Evolutionary conservation across 1,284 basidiomycete species (phyloP).

Genomic region (Coniferiporia sulphurascens): DNA sequence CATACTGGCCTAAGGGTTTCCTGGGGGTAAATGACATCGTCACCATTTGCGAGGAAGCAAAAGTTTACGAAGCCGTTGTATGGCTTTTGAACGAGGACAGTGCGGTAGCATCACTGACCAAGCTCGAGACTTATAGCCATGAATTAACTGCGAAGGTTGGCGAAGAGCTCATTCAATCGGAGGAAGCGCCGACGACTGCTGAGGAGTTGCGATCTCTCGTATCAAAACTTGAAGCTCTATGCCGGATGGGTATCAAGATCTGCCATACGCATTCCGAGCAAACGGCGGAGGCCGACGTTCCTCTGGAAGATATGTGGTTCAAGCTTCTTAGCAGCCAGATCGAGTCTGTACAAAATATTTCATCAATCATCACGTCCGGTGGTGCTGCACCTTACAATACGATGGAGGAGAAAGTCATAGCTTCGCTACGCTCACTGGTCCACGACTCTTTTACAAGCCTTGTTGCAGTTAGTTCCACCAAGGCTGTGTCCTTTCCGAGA

Average conservation of each 20-base stretch:
- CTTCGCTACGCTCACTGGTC: constrained; percentile 66
- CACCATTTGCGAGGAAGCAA: constrained; percentile 59
- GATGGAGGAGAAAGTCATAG: constrained; percentile 21
- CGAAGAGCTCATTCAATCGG: constrained; percentile 33
- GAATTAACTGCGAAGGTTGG: constrained; percentile 49
- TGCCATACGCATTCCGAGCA: constrained; percentile 62
- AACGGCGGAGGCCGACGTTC: constrained; percentile 37
- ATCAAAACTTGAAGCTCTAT: constrained; percentile 37
- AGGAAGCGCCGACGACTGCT: constrained; percentile 31
- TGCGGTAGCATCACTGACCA: constrained; percentile 61
- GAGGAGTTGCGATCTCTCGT: constrained; percentile 36
- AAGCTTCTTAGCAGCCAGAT: constrained; percentile 79
- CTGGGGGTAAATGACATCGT: constrained; percentile 61
- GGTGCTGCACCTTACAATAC: constrained; percentile 24
- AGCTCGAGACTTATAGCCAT: constrained; percentile 59
- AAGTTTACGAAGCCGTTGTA: constrained; percentile 73
- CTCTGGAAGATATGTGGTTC: constrained; percentile 89
- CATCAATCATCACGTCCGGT: constrained; percentile 36
- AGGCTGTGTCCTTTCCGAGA: constrained; percentile 84
- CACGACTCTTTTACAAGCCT: constrained; percentile 84
- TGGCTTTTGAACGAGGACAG: constrained; percentile 78
- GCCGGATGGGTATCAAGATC: constrained; percentile 56
- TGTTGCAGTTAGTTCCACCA: constrained; percentile 78
- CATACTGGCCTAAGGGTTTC: constrained; percentile 47
- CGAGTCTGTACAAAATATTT: constrained; percentile 69